A percentile compares a stretch with the other conserved stretches of the same genome.
These are phyloP conservation scores for Aspergillus pseudotamarii DNA, from an alignment of 2,329 filamentous ascomycete genomes.

Conservation along the genomic window DNA sequence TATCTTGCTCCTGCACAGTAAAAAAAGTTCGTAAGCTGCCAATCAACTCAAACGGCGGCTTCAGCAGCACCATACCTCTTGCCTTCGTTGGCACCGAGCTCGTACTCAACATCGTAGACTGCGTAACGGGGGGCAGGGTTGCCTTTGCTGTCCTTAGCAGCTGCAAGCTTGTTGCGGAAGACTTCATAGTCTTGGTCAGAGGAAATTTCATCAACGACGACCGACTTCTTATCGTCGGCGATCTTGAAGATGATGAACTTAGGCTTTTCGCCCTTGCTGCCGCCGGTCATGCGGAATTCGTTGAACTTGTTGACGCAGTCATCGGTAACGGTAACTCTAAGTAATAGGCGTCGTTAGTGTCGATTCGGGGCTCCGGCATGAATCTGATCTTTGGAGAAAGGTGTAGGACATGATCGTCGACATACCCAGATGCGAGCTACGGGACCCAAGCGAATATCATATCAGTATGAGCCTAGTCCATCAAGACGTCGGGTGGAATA, in stretches of 20 bases:
- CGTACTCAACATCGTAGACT: slow-evolving; percentile 54
- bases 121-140: slow-evolving; percentile 52
- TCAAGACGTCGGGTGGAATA: slow-evolving; percentile 14
- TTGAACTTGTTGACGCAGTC: slow-evolving; percentile 52
- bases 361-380: background rate
- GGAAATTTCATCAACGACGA: slow-evolving; percentile 52
- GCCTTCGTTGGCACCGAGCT: slow-evolving; percentile 51
- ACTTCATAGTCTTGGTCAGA: slow-evolving; percentile 50
- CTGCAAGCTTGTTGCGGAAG: slow-evolving; percentile 50
- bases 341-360: background rate
- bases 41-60: background rate
- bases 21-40: slow-evolving; percentile 20
- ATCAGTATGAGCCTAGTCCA: slow-evolving; percentile 11
- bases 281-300: slow-evolving; percentile 50
- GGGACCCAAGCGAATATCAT: slow-evolving; percentile 10
- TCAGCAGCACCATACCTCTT: slow-evolving; percentile 43
- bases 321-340: slow-evolving; percentile 50
- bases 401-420: slow-evolving; percentile 10
- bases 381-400: background rate
- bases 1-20: slow-evolving; percentile 50
- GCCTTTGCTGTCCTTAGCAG: slow-evolving; percentile 46
- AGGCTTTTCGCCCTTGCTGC: slow-evolving; percentile 33
- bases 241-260: slow-evolving; percentile 59
- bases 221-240: slow-evolving; percentile 52
- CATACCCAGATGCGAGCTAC: slow-evolving; percentile 42